phyloP scores from a whole-genome alignment of 345 rosid genomes.

The Gossypium sturtianum region DNA sequence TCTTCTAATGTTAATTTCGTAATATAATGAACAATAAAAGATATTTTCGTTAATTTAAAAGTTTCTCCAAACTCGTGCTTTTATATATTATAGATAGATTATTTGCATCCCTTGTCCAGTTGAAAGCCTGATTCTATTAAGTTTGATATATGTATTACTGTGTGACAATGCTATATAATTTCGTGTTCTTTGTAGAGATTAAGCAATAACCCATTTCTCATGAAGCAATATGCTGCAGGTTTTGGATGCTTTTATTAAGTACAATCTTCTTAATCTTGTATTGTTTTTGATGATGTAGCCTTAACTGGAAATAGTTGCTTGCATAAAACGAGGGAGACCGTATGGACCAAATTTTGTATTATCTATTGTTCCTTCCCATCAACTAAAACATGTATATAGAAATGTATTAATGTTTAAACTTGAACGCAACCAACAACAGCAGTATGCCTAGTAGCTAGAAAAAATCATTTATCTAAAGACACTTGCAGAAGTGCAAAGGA shows the following conservation, averaged over 20 bases:
- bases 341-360: not conserved
- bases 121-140: not conserved
- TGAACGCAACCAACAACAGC: not conserved
- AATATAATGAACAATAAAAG: too few species aligned
- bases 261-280: not conserved
- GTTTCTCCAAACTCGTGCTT: too few species aligned
- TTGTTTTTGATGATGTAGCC: constrained; percentile 3
- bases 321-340: not conserved
- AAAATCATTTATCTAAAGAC: not conserved
- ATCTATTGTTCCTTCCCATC: not conserved
- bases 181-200: not conserved
- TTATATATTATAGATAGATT: not conserved
- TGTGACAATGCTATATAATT: not conserved
- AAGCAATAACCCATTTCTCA: not conserved
- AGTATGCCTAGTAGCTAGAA: not conserved
- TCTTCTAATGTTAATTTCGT: too few species aligned
- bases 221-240: not conserved
- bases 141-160: not conserved
- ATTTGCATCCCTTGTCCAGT: not conserved
- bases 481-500: not conserved
- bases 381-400: not conserved
- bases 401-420: not conserved
- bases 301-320: not conserved
- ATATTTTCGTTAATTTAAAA: too few species aligned
- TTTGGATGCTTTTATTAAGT: not conserved